Conservation (phyloP, 139 green algal species). For the Pedinophyceae sp. region DNA sequence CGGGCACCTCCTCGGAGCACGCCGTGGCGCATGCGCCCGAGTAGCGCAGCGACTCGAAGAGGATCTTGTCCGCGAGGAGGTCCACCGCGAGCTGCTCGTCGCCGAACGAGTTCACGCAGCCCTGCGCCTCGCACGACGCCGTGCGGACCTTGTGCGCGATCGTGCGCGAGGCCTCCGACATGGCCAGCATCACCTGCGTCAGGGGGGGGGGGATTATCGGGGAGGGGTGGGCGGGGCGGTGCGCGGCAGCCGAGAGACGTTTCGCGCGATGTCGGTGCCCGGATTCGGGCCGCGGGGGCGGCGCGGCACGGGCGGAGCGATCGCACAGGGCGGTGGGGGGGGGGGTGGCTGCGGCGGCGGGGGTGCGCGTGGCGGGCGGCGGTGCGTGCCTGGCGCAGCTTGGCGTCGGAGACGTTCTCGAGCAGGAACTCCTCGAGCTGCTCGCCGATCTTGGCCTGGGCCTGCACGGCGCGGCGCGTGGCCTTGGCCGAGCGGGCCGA, state of each 20-base stretch:
- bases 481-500: constrained; percentile 4
- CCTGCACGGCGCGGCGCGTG: constrained; percentile 6
- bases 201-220: no score
- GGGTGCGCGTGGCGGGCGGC: no score
- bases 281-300: no score
- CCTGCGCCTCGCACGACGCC: constrained; percentile 64
- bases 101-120: constrained; percentile 86
- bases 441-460: constrained; percentile 59
- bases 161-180: constrained; percentile 77
- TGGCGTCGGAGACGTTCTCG: constrained; percentile 57
- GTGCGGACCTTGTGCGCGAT: constrained; percentile 90
- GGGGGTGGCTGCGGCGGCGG: no score
- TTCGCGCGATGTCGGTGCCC: no score
- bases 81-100: constrained; percentile 90
- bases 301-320: no score
- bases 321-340: no score
- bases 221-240: no score
- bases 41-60: constrained; percentile 80
- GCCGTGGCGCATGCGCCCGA: constrained; percentile 66
- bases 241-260: no score
- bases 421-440: constrained; percentile 82
- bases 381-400: constrained; percentile 57
- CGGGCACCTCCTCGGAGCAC: constrained; percentile 85
- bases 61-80: constrained; percentile 83
- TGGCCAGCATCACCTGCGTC: constrained; percentile 78